Conservation (phyloP, 2,329 filamentous ascomycete species). For the Xylaria sp. region DNA sequence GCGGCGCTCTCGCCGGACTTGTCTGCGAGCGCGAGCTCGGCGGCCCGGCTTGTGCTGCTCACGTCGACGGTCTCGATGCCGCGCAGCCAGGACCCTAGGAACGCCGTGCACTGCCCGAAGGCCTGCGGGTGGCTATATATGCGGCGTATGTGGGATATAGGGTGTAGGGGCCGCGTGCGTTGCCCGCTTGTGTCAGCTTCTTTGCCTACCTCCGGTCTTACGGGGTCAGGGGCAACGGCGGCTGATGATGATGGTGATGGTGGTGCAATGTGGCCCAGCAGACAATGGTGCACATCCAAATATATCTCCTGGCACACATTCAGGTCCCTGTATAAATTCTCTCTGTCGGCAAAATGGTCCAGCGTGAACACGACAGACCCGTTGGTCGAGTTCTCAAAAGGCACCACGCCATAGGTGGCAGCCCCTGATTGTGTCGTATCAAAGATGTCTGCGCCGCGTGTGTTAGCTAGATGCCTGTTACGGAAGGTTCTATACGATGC, state of each 20-base stretch:
- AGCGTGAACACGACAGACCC: conserved; percentile 91
- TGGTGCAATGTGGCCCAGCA: conserved; percentile 67
- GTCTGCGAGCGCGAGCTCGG: conserved; percentile 76
- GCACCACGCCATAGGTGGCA: conserved; percentile 81
- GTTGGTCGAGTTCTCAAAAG: conserved; percentile 96
- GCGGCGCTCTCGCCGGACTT: conserved; percentile 71
- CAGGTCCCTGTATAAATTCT: conserved; percentile 72
- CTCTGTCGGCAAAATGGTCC: conserved; percentile 84
- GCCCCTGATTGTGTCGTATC: conserved; percentile 75
- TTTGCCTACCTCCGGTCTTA: neutral
- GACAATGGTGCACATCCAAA: conserved; percentile 86
- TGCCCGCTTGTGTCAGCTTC: conserved; percentile 44
- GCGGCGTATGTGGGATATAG: conserved; percentile 73
- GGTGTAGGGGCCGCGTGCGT: conserved; percentile 60
- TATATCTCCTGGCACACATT: conserved; percentile 86
- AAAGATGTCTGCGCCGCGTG: conserved; percentile 73
- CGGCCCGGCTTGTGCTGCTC: conserved; percentile 83
- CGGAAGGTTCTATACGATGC: neutral
- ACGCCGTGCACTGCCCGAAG: conserved; percentile 87
- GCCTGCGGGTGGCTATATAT: conserved; percentile 96
- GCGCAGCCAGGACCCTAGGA: conserved; percentile 76
- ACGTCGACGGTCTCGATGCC: conserved; percentile 84
- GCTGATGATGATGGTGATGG: conserved; percentile 12
- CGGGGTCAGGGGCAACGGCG: neutral
- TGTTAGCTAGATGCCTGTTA: conserved; percentile 14